Evolutionary conservation across 2,329 filamentous ascomycete genomes (phyloP).

Genomic region (Beauveria sp.): DNA sequence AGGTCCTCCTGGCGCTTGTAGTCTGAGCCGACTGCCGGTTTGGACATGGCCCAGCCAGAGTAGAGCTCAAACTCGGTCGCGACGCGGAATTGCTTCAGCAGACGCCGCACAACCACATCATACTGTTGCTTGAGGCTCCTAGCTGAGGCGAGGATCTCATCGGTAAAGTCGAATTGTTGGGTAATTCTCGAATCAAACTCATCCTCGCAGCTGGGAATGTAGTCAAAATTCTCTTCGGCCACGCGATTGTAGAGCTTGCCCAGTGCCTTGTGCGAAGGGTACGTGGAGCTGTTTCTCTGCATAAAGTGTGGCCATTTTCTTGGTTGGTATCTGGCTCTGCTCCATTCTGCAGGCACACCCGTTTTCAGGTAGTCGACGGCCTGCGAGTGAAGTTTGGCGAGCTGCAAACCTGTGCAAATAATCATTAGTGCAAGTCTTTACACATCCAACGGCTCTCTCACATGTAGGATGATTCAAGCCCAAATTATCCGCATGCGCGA

Average conservation of each 20-base stretch:
- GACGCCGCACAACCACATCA: constrained; percentile 64
- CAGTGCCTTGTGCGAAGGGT: constrained; percentile 63
- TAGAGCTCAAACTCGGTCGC: constrained; percentile 86
- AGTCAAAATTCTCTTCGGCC: constrained; percentile 46
- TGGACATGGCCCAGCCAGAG: constrained; percentile 74
- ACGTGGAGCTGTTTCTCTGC: constrained; percentile 48
- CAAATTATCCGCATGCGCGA: constrained; percentile 63
- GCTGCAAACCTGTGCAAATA: constrained; percentile 45
- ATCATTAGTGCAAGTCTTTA: neutral
- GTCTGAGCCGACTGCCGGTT: constrained; percentile 62
- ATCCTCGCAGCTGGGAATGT: constrained; percentile 62
- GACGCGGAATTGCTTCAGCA: constrained; percentile 82
- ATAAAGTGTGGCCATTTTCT: constrained; percentile 77
- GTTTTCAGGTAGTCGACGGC: constrained; percentile 95
- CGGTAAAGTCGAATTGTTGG: constrained; percentile 47
- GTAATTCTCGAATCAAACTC: constrained; percentile 73
- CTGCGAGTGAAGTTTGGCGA: constrained; percentile 77
- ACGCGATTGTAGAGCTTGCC: constrained; percentile 79
- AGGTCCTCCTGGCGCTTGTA: constrained; percentile 87
- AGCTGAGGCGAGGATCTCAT: constrained; percentile 50
- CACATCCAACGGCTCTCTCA: constrained; percentile 42
- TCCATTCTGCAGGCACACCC: constrained; percentile 67
- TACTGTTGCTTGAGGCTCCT: constrained; percentile 66
- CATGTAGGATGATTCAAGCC: constrained; percentile 57
- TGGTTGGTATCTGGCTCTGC: constrained; percentile 46